A percentile compares a stretch with the other conserved stretches of the same genome.
phyloP scores from a whole-genome alignment of 2,329 filamentous ascomycete genomes.

The Helotiales sp. region DNA sequence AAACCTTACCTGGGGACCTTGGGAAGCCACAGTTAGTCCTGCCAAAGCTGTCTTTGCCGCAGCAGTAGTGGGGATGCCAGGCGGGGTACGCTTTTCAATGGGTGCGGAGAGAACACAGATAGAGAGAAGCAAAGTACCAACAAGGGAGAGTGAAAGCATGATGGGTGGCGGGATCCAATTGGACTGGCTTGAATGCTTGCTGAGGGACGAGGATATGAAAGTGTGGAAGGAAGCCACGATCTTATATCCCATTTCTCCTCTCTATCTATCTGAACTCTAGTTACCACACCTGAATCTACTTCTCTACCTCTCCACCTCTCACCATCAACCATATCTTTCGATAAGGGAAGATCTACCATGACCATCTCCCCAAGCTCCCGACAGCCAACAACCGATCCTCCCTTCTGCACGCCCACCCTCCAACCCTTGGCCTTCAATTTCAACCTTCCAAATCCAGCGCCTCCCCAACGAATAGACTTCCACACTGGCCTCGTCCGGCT shows the following conservation, averaged over 20 bases:
- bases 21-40: slow-evolving; percentile 60
- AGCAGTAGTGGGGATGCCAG: slow-evolving; percentile 65
- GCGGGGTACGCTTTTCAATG: slow-evolving; percentile 48
- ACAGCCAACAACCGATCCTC: slow-evolving; percentile 8
- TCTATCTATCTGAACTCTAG: neutral
- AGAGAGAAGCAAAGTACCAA: slow-evolving; percentile 23
- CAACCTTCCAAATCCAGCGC: slow-evolving; percentile 21
- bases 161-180: neutral
- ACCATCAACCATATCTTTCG: neutral
- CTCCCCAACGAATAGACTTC: slow-evolving; percentile 18
- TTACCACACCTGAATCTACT: neutral
- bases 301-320: slow-evolving; percentile 5
- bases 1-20: slow-evolving; percentile 47
- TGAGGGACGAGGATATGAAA: slow-evolving; percentile 7
- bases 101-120: slow-evolving; percentile 32
- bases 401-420: slow-evolving; percentile 7
- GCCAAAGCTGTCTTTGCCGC: slow-evolving; percentile 63
- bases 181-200: neutral
- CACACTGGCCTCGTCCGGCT: neutral
- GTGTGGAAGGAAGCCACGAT: slow-evolving; percentile 1
- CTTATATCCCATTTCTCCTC: slow-evolving; percentile 3
- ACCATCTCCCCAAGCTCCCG: neutral
- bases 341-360: neutral
- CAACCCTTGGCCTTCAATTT: slow-evolving; percentile 12
- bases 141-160: slow-evolving; percentile 27